A percentile compares a stretch with the other conserved stretches of the same genome.
These are phyloP conservation scores for Penicillium palitans DNA, from an alignment of 2,329 filamentous ascomycete species.

Conservation along the genomic window DNA sequence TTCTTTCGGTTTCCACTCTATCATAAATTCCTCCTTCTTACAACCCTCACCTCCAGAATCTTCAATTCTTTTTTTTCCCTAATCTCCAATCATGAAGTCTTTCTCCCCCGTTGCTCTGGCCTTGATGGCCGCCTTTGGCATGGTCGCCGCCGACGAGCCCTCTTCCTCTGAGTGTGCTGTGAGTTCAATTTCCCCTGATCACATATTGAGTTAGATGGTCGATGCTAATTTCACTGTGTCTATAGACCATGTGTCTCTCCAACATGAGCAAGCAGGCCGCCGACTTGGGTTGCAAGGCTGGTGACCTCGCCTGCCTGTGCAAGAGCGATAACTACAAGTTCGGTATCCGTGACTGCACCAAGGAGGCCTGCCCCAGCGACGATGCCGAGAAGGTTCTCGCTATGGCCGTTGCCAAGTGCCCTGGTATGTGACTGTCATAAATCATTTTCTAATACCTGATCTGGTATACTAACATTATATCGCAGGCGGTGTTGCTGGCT, in stretches of 20 bases:
- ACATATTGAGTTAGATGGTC: not conserved
- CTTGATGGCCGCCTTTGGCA: constrained; percentile 31
- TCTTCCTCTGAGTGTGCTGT: constrained; percentile 36
- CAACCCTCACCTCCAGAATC: not conserved
- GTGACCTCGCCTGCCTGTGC: constrained; percentile 45
- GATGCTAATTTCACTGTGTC: not conserved
- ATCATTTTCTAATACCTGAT: not conserved
- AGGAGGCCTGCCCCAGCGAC: constrained; percentile 44
- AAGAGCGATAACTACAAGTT: constrained; percentile 42
- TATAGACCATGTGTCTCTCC: constrained; percentile 46
- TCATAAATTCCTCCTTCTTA: not conserved
- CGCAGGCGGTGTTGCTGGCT: constrained; percentile 14
- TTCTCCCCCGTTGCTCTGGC: constrained; percentile 31
- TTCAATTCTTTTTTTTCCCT: not conserved
- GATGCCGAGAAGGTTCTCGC: constrained; percentile 35
- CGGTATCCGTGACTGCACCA: constrained; percentile 50
- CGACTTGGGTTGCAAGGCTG: constrained; percentile 41
- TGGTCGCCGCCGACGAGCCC: constrained; percentile 26
- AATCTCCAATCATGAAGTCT: constrained; percentile 31
- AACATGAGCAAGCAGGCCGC: constrained; percentile 46
- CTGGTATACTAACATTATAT: constrained; percentile 7
- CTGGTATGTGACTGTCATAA: constrained; percentile 21
- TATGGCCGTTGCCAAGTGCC: constrained; percentile 40
- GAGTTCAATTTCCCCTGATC: constrained; percentile 4
- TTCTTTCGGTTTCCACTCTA: not conserved